Conservation (phyloP, 2,329 filamentous ascomycete species). For the Achaetomium macrosporum region DNA sequence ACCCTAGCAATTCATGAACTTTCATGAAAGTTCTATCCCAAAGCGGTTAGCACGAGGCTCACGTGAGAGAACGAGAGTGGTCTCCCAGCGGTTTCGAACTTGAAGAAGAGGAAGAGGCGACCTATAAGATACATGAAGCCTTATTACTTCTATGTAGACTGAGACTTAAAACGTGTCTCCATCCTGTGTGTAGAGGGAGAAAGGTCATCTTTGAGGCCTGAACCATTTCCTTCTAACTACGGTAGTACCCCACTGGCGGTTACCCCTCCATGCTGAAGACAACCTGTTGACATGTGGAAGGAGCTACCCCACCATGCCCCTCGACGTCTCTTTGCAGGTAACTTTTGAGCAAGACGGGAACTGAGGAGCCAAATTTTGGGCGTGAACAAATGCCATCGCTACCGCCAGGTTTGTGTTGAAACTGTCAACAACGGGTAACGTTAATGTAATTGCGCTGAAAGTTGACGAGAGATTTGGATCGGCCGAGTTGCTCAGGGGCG, state of each 20-base stretch:
- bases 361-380: neutral
- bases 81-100: no score
- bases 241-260: neutral
- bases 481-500: no score
- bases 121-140: no score
- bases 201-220: no score
- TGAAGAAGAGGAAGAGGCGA: no score
- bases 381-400: neutral
- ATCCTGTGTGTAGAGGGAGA: no score
- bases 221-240: neutral
- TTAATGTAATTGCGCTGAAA: neutral
- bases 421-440: no score
- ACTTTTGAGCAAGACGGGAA: neutral
- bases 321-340: slow-evolving; percentile 18
- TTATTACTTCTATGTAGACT: no score
- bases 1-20: slow-evolving; percentile 27
- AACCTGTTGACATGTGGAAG: slow-evolving; percentile 7
- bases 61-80: slow-evolving; percentile 7
- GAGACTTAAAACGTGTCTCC: no score
- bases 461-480: neutral
- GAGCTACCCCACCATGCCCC: slow-evolving; percentile 23
- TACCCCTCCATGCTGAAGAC: slow-evolving; percentile 21
- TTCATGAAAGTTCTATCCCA: slow-evolving; percentile 33
- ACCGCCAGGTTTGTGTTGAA: no score
- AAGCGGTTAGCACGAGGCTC: slow-evolving; percentile 25